phyloP scores from a whole-genome alignment of 2,329 filamentous ascomycete genomes.

The Raffaelea deltoideospora region DNA sequence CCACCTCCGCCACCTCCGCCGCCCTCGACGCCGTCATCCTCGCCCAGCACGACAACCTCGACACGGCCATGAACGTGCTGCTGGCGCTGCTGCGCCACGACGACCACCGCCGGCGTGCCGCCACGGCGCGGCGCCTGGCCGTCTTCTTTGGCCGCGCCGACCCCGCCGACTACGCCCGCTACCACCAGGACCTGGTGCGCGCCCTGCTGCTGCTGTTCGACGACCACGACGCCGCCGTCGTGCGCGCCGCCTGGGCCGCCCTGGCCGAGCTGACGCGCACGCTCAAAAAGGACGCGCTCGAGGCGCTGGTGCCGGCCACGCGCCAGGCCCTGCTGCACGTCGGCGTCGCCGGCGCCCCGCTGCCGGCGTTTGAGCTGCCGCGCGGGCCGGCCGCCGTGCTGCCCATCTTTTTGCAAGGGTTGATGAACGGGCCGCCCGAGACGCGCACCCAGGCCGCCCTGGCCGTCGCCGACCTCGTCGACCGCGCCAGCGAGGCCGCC shows the following conservation, averaged over 20 bases:
- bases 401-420: constrained; percentile 91
- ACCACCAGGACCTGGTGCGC: constrained; percentile 90
- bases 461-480: constrained; percentile 89
- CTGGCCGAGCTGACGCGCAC: constrained; percentile 77
- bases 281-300: constrained; percentile 96
- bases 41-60: constrained; percentile 88
- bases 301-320: constrained; percentile 74
- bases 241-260: constrained; percentile 80
- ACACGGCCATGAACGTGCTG: constrained; percentile 90
- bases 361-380: constrained; percentile 79
- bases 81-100: constrained; percentile 80
- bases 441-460: constrained; percentile 85
- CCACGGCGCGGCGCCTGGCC: constrained; percentile 63
- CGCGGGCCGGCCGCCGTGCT: constrained; percentile 96
- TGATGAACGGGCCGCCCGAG: constrained; percentile 91
- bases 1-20: too few species aligned
- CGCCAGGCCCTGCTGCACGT: constrained; percentile 76
- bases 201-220: constrained; percentile 84
- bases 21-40: constrained; percentile 83
- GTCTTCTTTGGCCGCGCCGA: constrained; percentile 71
- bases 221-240: constrained; percentile 66
- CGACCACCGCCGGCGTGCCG: constrained; percentile 70
- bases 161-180: constrained; percentile 86
- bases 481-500: constrained; percentile 74
- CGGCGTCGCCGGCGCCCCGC: constrained; percentile 68